Base-by-base conservation (phyloP, 2,329 filamentous ascomycete species). In the Neobulgaria alba region DNA sequence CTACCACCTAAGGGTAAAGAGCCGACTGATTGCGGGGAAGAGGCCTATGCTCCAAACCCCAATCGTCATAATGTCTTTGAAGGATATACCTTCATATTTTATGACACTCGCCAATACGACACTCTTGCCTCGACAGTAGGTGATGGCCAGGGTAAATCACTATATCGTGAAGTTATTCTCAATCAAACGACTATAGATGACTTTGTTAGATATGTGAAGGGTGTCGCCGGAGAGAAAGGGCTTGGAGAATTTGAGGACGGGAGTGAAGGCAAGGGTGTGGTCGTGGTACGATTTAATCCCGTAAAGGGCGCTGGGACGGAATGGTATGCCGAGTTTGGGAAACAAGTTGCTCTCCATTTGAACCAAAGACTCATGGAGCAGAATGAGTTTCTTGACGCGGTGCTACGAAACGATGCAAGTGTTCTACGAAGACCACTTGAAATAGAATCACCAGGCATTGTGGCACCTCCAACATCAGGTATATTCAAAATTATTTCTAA, bases 371-470 rank as follows among this genome's bases (percentile, higher is more conserved):
- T 88, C 2, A 81, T 95, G 39, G 79, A 90, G 52, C 88, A 95
- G 57, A 88, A 83, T 43, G 89, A 95, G 53, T 94, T 98, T 47
- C 70, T 98, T 2, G 87, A 95, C 60, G 85, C 85, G 1, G 92
- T 98, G 33, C 65, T 96, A 19, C 78, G 70, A n/a, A 83, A 82
- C 37, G 82, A 96, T 63, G 77, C 86, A 5, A 77, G 73, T 44
- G 72, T 75, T 32, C 67, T 96, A 15, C 79, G 85, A 43, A 75
- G 79, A 29, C 73, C 79, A 4, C 71, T 93, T 2, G 71, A 82
- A 49, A 63, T 75, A 30, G 69, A 68, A 43, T 57, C 50, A 36
- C 62, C 46, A 43, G 56, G 31, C 10, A 37, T 42, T 17, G 39
- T 42, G 8, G 49, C 47, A 5, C 57, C 61, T 33, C 48, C 59